A percentile compares a stretch with the other conserved stretches of the same genome.
Conservation (phyloP, 768 basidiomycete species). For the Cystofilobasidium capitatum region DNA sequence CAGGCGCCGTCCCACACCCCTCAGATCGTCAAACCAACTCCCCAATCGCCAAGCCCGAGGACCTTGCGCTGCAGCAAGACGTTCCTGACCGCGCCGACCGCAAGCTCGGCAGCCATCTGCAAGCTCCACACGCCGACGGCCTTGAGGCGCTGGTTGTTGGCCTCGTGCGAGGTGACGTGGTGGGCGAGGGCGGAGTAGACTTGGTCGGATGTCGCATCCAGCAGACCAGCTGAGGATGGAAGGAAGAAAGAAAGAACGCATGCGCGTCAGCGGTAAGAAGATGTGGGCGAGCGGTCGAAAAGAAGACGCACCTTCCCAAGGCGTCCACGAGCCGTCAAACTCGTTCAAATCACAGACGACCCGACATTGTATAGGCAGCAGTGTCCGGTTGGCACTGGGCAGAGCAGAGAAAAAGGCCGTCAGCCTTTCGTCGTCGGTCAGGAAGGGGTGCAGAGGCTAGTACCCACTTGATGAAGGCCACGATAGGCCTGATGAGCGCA, state of each 20-base stretch:
- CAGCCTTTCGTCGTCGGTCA: neutral
- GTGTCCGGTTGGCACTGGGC: slow-evolving; percentile 73
- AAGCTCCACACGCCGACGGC: slow-evolving; percentile 90
- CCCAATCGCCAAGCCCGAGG: neutral
- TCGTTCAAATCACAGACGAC: slow-evolving; percentile 72
- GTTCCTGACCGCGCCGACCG: slow-evolving; percentile 65
- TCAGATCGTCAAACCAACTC: neutral
- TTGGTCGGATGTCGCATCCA: slow-evolving; percentile 81
- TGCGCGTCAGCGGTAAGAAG: neutral
- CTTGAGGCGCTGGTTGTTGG: slow-evolving; percentile 76
- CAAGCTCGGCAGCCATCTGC: slow-evolving; percentile 82
- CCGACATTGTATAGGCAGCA: slow-evolving; percentile 86
- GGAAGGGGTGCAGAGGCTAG: neutral
- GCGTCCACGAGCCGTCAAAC: slow-evolving; percentile 92
- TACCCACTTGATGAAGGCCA: slow-evolving; percentile 93
- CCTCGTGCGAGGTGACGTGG: slow-evolving; percentile 68
- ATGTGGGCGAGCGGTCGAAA: slow-evolving; percentile 13
- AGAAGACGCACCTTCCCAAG: slow-evolving; percentile 45
- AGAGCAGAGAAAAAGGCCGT: neutral
- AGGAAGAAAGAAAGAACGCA: neutral
- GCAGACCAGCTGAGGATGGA: slow-evolving; percentile 60
- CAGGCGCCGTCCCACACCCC: no score
- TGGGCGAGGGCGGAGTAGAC: slow-evolving; percentile 65
- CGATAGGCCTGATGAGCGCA: slow-evolving; percentile 87
- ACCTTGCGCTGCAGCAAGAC: slow-evolving; percentile 29